These are phyloP conservation scores for Pleurotus eryngii DNA, from an alignment of 768 basidiomycete species.

Conservation along the genomic window DNA sequence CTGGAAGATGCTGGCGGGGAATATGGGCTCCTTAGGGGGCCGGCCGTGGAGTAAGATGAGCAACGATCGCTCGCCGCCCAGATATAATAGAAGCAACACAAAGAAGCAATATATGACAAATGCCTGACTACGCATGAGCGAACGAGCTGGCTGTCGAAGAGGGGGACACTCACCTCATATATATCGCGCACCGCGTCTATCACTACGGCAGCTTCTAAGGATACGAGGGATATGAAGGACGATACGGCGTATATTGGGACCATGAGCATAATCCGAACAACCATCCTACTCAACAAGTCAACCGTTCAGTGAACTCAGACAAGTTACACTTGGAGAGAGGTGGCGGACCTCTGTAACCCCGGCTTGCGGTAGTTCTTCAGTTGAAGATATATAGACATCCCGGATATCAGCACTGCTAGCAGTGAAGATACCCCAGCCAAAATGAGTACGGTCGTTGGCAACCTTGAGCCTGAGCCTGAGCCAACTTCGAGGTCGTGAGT, in stretches of 20 bases:
- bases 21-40: constrained; percentile 81
- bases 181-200: constrained; percentile 94
- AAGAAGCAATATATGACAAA: constrained; percentile 96
- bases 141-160: neutral
- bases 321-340: neutral
- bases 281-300: constrained; percentile 55
- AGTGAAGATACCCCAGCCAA: constrained; percentile 62
- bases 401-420: constrained; percentile 70
- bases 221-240: constrained; percentile 90
- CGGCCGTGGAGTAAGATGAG: constrained; percentile 91
- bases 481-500: constrained; percentile 12
- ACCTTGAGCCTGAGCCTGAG: constrained; percentile 57
- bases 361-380: constrained; percentile 87
- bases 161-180: constrained; percentile 70
- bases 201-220: constrained; percentile 91
- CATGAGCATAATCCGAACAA: constrained; percentile 96
- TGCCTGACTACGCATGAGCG: constrained; percentile 44
- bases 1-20: constrained; percentile 81
- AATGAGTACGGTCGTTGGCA: constrained; percentile 53
- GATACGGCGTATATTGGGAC: constrained; percentile 90
- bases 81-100: constrained; percentile 72
- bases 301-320: neutral
- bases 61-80: constrained; percentile 91
- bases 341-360: constrained; percentile 64
- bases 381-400: constrained; percentile 74